Percentiles rank a stretch among this genome's conserved stretches.
phyloP scores from a whole-genome alignment of 1,139 yeast genomes.

The Candida sp. region DNA sequence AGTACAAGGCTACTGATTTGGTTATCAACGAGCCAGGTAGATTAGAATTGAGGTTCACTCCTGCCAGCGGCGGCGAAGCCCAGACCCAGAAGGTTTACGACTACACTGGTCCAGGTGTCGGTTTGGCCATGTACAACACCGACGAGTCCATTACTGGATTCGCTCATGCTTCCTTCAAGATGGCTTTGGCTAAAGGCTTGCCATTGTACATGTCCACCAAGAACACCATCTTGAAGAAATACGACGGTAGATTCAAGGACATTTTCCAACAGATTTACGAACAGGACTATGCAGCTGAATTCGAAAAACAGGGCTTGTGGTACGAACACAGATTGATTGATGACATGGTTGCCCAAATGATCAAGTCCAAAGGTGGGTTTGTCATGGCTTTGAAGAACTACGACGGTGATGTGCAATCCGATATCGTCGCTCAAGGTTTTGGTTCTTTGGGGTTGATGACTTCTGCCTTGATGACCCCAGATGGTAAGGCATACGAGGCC shows the following conservation, averaged over 20 bases:
- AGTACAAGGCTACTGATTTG: slow-evolving; percentile 80
- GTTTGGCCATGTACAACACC: slow-evolving; percentile 83
- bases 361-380: slow-evolving; percentile 83
- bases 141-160: slow-evolving; percentile 80
- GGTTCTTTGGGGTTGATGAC: slow-evolving; percentile 88
- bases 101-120: slow-evolving; percentile 72
- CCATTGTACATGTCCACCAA: slow-evolving; percentile 77
- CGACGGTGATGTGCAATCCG: slow-evolving; percentile 88
- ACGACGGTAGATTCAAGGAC: slow-evolving; percentile 84
- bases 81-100: slow-evolving; percentile 59
- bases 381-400: slow-evolving; percentile 85
- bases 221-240: slow-evolving; percentile 80
- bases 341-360: slow-evolving; percentile 91
- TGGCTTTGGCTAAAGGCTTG: slow-evolving; percentile 68
- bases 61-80: slow-evolving; percentile 59
- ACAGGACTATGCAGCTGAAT: slow-evolving; percentile 55
- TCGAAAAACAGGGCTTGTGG: slow-evolving; percentile 72
- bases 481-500: slow-evolving; percentile 81
- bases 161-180: slow-evolving; percentile 78
- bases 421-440: slow-evolving; percentile 86
- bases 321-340: slow-evolving; percentile 85
- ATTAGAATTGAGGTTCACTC: slow-evolving; percentile 67
- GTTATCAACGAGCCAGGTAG: slow-evolving; percentile 72
- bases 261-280: slow-evolving; percentile 74
- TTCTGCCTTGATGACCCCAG: slow-evolving; percentile 83